A percentile compares a stretch with the other conserved stretches of the same genome.
Conservation (phyloP, 2,329 filamentous ascomycete species). For the Fusarium nisikadoi region DNA sequence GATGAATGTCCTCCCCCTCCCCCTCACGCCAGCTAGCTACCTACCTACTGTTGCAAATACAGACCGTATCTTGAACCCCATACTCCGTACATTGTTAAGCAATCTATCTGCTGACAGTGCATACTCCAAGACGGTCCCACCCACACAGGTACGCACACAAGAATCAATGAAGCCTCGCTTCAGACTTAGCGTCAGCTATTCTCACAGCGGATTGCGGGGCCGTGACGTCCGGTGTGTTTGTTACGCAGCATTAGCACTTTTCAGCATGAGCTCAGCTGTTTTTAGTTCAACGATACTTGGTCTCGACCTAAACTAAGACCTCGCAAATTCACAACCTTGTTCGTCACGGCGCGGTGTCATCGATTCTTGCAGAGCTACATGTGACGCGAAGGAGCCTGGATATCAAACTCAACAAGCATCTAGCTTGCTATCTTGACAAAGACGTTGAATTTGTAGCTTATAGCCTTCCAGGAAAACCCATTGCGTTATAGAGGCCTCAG, state of each 20-base stretch:
- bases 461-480: not conserved
- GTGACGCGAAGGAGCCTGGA: not conserved
- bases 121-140: not conserved
- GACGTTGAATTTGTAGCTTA: not conserved
- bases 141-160: slow-evolving; percentile 8
- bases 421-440: not conserved
- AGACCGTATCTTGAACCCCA: slow-evolving; percentile 20
- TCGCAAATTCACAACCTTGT: not conserved
- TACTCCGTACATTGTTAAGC: slow-evolving; percentile 17
- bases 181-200: slow-evolving; percentile 20
- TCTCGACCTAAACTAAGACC: not conserved
- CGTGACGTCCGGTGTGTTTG: slow-evolving; percentile 14
- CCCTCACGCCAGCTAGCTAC: slow-evolving; percentile 3
- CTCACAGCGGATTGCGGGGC: slow-evolving; percentile 35
- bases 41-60: not conserved
- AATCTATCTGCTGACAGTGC: slow-evolving; percentile 10
- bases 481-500: not conserved
- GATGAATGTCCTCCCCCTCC: not conserved
- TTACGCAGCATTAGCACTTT: not conserved
- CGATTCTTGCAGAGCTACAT: not conserved
- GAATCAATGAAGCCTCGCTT: slow-evolving; percentile 23
- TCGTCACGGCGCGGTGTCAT: not conserved
- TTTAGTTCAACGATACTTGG: not conserved
- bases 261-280: not conserved
- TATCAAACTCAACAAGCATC: not conserved